Conservation (phyloP, 208 protist species). For the Eutreptiella sp. region DNA sequence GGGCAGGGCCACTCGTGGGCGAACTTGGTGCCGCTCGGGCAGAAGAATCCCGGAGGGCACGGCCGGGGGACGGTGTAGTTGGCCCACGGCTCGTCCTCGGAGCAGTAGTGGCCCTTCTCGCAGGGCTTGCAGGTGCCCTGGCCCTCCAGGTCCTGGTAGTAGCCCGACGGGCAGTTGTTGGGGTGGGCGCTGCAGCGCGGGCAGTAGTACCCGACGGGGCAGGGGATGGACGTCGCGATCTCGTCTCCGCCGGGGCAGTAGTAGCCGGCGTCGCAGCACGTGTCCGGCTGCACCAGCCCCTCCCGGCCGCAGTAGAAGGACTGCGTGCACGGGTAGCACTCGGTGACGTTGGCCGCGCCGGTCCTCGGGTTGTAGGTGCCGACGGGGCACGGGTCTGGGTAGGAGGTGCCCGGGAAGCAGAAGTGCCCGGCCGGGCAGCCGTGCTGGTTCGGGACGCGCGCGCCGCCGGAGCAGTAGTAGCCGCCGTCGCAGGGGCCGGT, state of each 20-base stretch:
- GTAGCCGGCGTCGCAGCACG: conserved; percentile 26
- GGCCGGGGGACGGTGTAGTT: conserved; percentile 3
- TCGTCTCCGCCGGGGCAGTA: conserved; percentile 41
- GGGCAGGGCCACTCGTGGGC: conserved; percentile 21
- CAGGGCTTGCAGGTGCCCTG: conserved; percentile 32
- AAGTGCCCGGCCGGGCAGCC: conserved; percentile 24
- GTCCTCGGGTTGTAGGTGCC: conserved; percentile 26
- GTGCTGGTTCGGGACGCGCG: conserved; percentile 28
- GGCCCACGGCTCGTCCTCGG: conserved; percentile 16
- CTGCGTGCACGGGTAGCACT: conserved; percentile 18
- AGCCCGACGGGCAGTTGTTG: conserved; percentile 30
- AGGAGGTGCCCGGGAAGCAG: conserved; percentile 5
- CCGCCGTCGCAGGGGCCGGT: conserved; percentile 38
- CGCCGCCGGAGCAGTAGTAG: conserved; percentile 39
- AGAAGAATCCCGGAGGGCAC: conserved; percentile 8
- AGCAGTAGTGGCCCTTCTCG: conserved; percentile 35
- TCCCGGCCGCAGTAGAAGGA: not conserved
- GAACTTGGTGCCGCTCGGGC: conserved; percentile 10
- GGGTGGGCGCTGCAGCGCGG: conserved; percentile 12
- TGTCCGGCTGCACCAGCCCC: conserved; percentile 17
- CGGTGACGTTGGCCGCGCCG: conserved; percentile 12
- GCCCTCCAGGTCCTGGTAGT: conserved; percentile 14
- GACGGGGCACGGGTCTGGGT: conserved; percentile 25
- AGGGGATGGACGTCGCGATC: conserved; percentile 14
- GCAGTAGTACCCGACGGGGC: conserved; percentile 38